Conservation (phyloP, 345 rosid species). For the Dimocarpus longan region DNA sequence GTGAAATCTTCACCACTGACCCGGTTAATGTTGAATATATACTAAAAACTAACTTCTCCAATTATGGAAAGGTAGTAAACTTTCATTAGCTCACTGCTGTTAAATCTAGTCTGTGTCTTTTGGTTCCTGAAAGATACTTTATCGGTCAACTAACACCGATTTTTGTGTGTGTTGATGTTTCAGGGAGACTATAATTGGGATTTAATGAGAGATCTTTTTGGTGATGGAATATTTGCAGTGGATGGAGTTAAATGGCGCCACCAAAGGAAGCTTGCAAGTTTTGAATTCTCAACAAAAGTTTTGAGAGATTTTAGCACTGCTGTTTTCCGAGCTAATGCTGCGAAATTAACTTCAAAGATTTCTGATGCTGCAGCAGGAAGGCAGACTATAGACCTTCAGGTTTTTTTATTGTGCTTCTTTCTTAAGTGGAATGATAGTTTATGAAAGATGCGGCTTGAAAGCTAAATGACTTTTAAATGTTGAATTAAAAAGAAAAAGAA, state of each 20-base stretch:
- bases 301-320: conserved; percentile 38
- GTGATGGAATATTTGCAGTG: conserved; percentile 46
- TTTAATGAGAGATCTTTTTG: conserved; percentile 48
- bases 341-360: conserved; percentile 33
- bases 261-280: conserved; percentile 47
- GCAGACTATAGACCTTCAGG: conserved; percentile 42
- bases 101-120: not conserved
- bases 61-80: conserved; percentile 40
- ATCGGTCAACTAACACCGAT: not conserved
- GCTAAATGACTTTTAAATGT: not conserved
- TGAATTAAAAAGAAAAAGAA: not conserved
- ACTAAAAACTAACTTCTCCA: conserved; percentile 47
- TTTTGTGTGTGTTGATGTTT: conserved; percentile 7
- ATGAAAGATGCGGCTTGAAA: not conserved
- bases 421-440: not conserved
- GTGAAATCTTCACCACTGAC: conserved; percentile 43
- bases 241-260: conserved; percentile 51
- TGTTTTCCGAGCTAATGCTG: conserved; percentile 37
- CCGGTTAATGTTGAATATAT: conserved; percentile 45
- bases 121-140: not conserved
- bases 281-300: conserved; percentile 45
- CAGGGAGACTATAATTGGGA: conserved; percentile 37
- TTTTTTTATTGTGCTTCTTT: conserved; percentile 7
- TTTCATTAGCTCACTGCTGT: not conserved
- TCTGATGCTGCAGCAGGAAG: conserved; percentile 26